Percentiles rank a stretch among this genome's conserved stretches.
phyloP scores from a whole-genome alignment of 2,329 filamentous ascomycete genomes.

The Metarhizium sp. region DNA sequence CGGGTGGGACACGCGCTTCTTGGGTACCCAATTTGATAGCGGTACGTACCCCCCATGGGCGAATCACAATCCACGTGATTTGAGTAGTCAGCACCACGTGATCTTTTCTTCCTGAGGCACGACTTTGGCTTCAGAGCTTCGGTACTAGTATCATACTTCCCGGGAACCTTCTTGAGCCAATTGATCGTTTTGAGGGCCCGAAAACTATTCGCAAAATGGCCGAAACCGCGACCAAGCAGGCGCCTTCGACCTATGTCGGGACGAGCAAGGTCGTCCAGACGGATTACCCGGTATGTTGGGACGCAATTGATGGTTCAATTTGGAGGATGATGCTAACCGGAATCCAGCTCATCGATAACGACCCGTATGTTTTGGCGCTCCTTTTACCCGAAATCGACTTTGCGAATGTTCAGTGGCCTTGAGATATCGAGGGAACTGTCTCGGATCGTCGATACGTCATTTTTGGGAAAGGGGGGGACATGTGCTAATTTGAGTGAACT shows the following conservation, averaged over 20 bases:
- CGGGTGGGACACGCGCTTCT: constrained; percentile 7
- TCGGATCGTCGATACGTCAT: not conserved
- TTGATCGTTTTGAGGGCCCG: constrained; percentile 17
- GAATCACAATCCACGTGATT: constrained; percentile 5
- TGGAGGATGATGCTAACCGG: constrained; percentile 9
- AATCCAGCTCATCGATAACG: constrained; percentile 90
- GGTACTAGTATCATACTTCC: constrained; percentile 8
- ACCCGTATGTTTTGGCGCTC: constrained; percentile 58
- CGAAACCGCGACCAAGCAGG: constrained; percentile 28
- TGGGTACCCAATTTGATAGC: not conserved
- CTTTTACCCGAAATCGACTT: not conserved
- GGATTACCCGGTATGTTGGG: constrained; percentile 70
- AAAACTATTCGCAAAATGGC: constrained; percentile 24
- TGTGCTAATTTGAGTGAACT: constrained; percentile 18
- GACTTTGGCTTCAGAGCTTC: constrained; percentile 16
- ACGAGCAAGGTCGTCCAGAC: constrained; percentile 67
- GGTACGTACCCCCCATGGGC: not conserved
- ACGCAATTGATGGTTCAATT: constrained; percentile 13
- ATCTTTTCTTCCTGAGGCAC: constrained; percentile 13
- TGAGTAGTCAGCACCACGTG: constrained; percentile 17
- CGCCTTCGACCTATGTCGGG: constrained; percentile 24
- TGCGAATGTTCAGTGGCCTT: not conserved
- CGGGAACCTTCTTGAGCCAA: constrained; percentile 4
- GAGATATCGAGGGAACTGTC: too few relatives aligned
- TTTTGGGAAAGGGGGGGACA: not conserved